Base-by-base conservation (phyloP, 2,329 filamentous ascomycete species). In the Cyphellophora attinorum region DNA sequence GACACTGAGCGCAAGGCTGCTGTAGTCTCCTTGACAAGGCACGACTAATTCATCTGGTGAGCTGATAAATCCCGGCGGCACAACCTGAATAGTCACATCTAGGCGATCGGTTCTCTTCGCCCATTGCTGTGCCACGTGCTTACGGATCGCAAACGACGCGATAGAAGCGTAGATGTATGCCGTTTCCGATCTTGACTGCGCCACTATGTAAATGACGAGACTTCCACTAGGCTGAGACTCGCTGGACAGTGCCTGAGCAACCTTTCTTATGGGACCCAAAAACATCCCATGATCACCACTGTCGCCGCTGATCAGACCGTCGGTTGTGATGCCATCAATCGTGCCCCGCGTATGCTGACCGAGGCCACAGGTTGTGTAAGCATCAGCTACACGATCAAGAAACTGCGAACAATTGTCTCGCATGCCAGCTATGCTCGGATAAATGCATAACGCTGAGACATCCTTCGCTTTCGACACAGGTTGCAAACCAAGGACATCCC, bases 401-500 rank as follows among this genome's bases (percentile, higher is more conserved):
- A 78, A 76, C 4, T 54, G 56, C 27, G 66, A 59, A 21, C 70
- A 58, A 19, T 64, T 60, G 12, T 65, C 59, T 36, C 54, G 50
- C 10, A 72, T 48, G 19, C 61, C 56, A 17, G 61, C 58, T 34
- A 59, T 63, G 35, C 53, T 45, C 2, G 74, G 73, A 44, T 70
- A 68, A 6, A 79, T 57, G 44, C 70, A 73, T 47, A 73, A 74
- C 1, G 67, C 61, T 14, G 66, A 62, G n/a, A 78, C 54, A 47
- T 77, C 63, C 49, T 79, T 79, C 1, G 61, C 39, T 2, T 71
- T 68, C 48, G 63, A 66, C 25, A 64, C 62, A 19, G 75, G 75
- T 27, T 68, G 66, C 6, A 79, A 56, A 12, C 70, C 71, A 27
- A 79, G 64, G 2, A 70, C 64, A 42, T 78, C 73, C 75, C 75